A percentile compares a stretch with the other conserved stretches of the same genome.
Evolutionary conservation across 1,284 basidiomycete species (phyloP).

Genomic region (Microbotryum violaceum): DNA sequence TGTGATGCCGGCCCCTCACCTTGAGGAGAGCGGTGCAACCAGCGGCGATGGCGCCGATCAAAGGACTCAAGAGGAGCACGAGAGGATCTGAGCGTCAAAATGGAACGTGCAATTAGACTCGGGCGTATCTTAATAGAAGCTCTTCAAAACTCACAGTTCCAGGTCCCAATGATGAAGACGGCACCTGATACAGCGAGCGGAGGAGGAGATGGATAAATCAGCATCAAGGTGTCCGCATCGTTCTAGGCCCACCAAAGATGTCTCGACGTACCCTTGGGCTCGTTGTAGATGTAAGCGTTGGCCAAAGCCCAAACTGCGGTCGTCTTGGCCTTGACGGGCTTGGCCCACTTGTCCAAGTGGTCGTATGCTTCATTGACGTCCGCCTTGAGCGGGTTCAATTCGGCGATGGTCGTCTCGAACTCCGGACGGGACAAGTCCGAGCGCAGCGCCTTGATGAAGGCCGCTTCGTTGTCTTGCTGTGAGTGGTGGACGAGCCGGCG

Average conservation of each 20-base stretch:
- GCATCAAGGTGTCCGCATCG: not conserved
- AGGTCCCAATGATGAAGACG: conserved; percentile 42
- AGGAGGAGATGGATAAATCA: not conserved
- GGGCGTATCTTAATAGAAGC: not conserved
- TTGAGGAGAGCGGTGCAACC: conserved; percentile 41
- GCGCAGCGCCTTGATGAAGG: conserved; percentile 36
- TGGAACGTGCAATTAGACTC: not conserved
- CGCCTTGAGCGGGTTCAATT: conserved; percentile 36
- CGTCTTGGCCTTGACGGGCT: conserved; percentile 36
- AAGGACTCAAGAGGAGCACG: conserved; percentile 36
- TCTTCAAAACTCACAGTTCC: conserved; percentile 33
- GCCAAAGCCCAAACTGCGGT: conserved; percentile 38
- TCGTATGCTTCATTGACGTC: conserved; percentile 39
- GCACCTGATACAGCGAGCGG: conserved; percentile 29
- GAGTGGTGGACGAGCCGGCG: not conserved
- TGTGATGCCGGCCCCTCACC: not conserved
- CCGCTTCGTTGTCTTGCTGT: conserved; percentile 38
- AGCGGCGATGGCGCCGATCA: conserved; percentile 44
- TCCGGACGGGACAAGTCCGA: conserved; percentile 41
- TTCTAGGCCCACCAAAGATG: not conserved
- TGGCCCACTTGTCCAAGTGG: conserved; percentile 41
- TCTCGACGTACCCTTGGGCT: conserved; percentile 38
- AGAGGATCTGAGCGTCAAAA: not conserved
- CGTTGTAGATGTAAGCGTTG: conserved; percentile 38
- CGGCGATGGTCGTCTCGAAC: conserved; percentile 40